phyloP scores from a whole-genome alignment of 768 basidiomycete genomes.

The Kwoniella europaea region DNA sequence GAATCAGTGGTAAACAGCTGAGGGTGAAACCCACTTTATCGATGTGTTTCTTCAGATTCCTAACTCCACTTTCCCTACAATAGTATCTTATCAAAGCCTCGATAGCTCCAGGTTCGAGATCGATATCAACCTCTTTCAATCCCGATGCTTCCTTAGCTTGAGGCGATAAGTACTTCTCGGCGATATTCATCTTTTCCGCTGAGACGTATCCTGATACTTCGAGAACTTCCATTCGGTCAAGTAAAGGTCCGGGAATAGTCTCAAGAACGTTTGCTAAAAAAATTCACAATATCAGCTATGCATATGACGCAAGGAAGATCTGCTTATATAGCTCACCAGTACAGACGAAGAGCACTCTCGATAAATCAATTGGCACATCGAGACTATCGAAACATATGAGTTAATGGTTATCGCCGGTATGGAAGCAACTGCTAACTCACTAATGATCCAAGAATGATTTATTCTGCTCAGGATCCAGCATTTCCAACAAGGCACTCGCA shows the following conservation, averaged over 20 bases:
- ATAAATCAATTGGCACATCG: conserved; percentile 95
- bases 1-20: background rate
- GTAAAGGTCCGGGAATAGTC: conserved; percentile 88
- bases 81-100: conserved; percentile 94
- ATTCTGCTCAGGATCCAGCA: conserved; percentile 95
- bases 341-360: conserved; percentile 95
- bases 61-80: conserved; percentile 93
- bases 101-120: conserved; percentile 75
- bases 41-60: conserved; percentile 96
- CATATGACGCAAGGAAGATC: too few relatives aligned
- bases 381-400: conserved; percentile 65
- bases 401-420: background rate
- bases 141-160: conserved; percentile 92
- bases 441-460: conserved; percentile 93
- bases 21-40: conserved; percentile 72
- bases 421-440: conserved; percentile 62
- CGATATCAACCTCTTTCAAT: conserved; percentile 80
- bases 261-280: conserved; percentile 79
- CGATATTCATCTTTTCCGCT: conserved; percentile 88
- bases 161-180: conserved; percentile 82
- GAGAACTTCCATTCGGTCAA: conserved; percentile 95
- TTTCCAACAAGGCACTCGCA: conserved; percentile 84
- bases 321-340: conserved; percentile 62
- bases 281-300: background rate
- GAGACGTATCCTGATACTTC: conserved; percentile 94